Base-by-base conservation (phyloP, 768 basidiomycete species). In the Lanmaoa pseudosensibilis region DNA sequence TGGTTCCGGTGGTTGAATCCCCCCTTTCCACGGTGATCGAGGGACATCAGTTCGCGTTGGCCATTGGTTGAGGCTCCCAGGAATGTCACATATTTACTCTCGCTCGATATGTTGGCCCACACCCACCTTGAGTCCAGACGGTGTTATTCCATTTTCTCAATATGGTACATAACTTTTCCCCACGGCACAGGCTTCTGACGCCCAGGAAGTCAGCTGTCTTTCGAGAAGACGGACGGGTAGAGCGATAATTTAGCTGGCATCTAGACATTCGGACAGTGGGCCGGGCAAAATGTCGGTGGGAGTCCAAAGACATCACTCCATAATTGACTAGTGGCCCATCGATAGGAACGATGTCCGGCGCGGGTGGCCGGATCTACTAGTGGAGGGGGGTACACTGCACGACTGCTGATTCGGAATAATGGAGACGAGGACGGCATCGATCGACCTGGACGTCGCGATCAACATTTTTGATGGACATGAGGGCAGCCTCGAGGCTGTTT, bases 401-500 rank as follows among this genome's bases (percentile, higher is more conserved):
- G 32, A n/a, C 30, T 47, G 33, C 9, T 23, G 32, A 30, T 21
- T 12, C 5, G 50, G 36, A 9, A 38, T 11, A 30, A 50, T 27
- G 52, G 33, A 27, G 51, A 37, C 11, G 32, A 47, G 46, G 19
- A 37, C 34, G 50, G 50, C 33, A n/a, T 33, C 30, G 53, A 56
- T 56, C 55, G 41, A 44, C 41, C 34, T 55, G 52, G 50, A 49
- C 33, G 23, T 46, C 2, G 55, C 27, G 58, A 64, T 60, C 63
- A 63, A 34, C 57, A 13, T 56, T 40, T 43, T 51, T 53, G 54
- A 59, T 53, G 56, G 38, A 48, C 54, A 61, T 43, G 60, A 54
- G 50, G 52, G 38, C 33, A 34, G 63, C 67, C 67, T 68, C 66
- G 68, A 70, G 68, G 66, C 54, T 39, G 52, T 27, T 19, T 19